Conservation (phyloP, 345 rosid genomes). For the Murraya paniculata region DNA sequence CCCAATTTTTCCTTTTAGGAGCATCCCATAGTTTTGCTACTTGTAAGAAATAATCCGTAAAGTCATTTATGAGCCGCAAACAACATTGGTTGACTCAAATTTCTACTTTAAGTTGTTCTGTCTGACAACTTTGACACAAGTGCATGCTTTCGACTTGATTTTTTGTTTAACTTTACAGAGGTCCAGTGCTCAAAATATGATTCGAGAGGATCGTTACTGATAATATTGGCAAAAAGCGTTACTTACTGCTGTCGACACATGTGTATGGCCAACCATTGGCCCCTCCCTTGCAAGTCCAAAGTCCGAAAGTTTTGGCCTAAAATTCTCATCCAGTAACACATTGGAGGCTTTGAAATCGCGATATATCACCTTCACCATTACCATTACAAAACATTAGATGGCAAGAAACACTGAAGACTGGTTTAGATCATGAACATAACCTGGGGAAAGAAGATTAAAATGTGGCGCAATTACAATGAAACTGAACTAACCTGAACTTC, state of each 20-base stretch:
- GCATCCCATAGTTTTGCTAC: neutral
- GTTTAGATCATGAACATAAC: neutral
- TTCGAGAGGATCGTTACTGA: neutral
- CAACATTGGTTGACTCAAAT: neutral
- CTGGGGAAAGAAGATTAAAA: neutral
- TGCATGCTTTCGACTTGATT: neutral
- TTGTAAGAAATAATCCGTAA: neutral
- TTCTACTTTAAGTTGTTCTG: neutral
- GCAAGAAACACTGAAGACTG: neutral
- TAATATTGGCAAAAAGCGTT: neutral
- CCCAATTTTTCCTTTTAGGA: too few relatives aligned
- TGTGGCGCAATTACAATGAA: neutral
- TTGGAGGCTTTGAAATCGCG: constrained; percentile 85
- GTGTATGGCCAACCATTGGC: constrained; percentile 66
- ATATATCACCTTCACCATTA: constrained; percentile 57
- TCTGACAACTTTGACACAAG: neutral
- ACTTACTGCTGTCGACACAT: constrained; percentile 90
- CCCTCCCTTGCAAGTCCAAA: constrained; percentile 96
- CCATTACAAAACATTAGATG: neutral
- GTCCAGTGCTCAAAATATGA: neutral
- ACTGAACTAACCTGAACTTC: constrained; percentile 64
- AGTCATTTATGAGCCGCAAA: neutral
- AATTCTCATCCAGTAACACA: constrained; percentile 62
- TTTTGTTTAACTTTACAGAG: neutral
- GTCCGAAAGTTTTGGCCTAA: constrained; percentile 79